Base-by-base conservation (phyloP, 305 asterid species). In the Fraxinus sp. region DNA sequence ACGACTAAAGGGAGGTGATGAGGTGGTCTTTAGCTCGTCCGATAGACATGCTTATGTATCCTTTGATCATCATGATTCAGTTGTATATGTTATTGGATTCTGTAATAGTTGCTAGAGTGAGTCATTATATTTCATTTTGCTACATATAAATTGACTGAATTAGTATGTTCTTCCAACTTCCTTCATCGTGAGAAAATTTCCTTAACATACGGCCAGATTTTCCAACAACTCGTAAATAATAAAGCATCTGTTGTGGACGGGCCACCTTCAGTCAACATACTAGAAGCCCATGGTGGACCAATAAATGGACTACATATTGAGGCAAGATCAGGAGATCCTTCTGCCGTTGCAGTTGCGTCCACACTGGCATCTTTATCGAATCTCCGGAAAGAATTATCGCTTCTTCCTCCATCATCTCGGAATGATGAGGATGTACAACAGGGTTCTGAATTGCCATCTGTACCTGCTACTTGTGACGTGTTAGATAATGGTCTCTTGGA, bases 21-120 rank as follows among this genome's bases (percentile, higher is more conserved):
- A 94, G 85, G 93, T 95, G 90, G 91, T 92, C 66, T 95, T 95
- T 86, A 88, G 92, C 91, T 85, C 88, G 28, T 85, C 91, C 32
- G 94, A 92, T 33, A 88, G 87, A 85, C 93, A 92, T 85, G 94
- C 94, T 78, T 95, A 95, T 84, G 98, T 95, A 95, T 95, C 98
- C 98, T 92, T 91, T 83, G 46, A n/a, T 64, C 83, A 59, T 22
- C 55, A 83, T 46, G 74, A 68, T 46, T 80, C 81, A n/a, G 79
- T 36, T 81, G 32, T 81, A 46, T 84, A 80, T 18, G 36, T 26
- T 10, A 16, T 78, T 13, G 75, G n/a, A 82, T 77, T 85, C n/a
- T 28, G 20, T 35, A 3, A 18, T 36, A 5, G 14, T 74, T 77
- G 75, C 26, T 78, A n/a, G 72, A 73, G 26, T 64, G 74, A 73